Base-by-base conservation (phyloP, 1,139 yeast genomes). In the Saccharomycopsis hybrid region DNA sequence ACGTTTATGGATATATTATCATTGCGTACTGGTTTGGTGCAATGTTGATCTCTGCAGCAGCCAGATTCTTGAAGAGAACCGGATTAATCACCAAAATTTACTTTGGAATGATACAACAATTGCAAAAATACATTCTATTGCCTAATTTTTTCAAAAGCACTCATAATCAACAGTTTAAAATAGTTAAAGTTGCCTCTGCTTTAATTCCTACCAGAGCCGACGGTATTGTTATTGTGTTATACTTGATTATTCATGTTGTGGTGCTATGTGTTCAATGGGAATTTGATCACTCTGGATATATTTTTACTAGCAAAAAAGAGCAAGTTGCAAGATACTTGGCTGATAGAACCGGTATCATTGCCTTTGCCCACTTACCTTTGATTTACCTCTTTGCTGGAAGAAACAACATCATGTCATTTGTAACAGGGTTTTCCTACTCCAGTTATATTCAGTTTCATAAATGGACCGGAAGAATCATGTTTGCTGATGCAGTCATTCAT, bases 381-480 rank as follows among this genome's bases (percentile, higher is more conserved):
- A 59, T 78, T 40, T 66, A 79, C 18, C 62, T 80, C 43, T 79
- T 82, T 61, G 79, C 82, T 9, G 85, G 85, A 18, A 70, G 87
- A 66, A 85, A 85, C 62, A 85, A 84, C 61, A 65, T 84, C 47
- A 64, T 85, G 58, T 77, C 78, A 56, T 72, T 76, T 71, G 46
- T 80, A 38, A 79, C 88, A 3, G 85, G 88, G 43, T 81, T 88
- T 83, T 70, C 77, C 25, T 75, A 74, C 57, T 68, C 80, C 2
- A 73, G 85, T 44, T 82, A 83, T 60, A 67, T 80, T 52, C 68
- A 76, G 25, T 73, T 79, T 61, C 94, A 85, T 64, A 78, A 81
- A 58, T 80, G 85, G 82, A 60, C 78, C 4, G 78, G 82, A 2
- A 72, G 90, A 63, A 56, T 67, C 1, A 61, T 69, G 52, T 58